phyloP scores from a whole-genome alignment of 345 rosid species.

The Citropsis articulata region DNA sequence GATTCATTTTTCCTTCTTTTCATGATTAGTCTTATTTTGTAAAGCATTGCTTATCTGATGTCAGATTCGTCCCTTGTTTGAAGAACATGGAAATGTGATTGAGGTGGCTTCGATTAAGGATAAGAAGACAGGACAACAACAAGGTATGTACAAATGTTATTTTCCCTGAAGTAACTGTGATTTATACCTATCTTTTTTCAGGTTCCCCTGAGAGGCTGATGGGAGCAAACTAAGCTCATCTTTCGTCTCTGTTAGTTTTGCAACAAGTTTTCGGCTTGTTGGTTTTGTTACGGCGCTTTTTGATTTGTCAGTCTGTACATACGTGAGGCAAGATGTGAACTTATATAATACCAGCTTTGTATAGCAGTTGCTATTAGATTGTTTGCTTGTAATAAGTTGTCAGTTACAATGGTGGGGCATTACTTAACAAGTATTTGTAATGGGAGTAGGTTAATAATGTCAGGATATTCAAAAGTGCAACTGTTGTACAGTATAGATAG shows the following conservation, averaged over 20 bases:
- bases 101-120: conserved; percentile 98
- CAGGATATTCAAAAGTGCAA: conserved; percentile 37
- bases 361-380: conserved; percentile 41
- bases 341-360: conserved; percentile 43
- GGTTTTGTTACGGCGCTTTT: conserved; percentile 51
- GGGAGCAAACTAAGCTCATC: conserved; percentile 89
- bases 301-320: conserved; percentile 42
- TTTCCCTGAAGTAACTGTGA: conserved; percentile 37
- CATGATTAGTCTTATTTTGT: neutral
- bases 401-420: conserved; percentile 50
- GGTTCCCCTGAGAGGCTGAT: conserved; percentile 87
- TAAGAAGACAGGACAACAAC: conserved; percentile 94
- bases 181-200: conserved; percentile 57
- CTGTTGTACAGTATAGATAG: conserved; percentile 46
- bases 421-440: conserved; percentile 34
- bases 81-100: conserved; percentile 79
- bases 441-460: conserved; percentile 41
- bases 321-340: conserved; percentile 57
- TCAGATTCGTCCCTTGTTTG: conserved; percentile 86
- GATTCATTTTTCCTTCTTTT: neutral
- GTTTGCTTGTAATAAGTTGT: conserved; percentile 47
- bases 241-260: conserved; percentile 66
- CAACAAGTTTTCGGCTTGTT: conserved; percentile 67
- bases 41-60: conserved; percentile 21
- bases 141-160: conserved; percentile 61